These are phyloP conservation scores for Spathaspora hagerdaliae DNA, from an alignment of 805 yeast genomes.

Conservation along the genomic window DNA sequence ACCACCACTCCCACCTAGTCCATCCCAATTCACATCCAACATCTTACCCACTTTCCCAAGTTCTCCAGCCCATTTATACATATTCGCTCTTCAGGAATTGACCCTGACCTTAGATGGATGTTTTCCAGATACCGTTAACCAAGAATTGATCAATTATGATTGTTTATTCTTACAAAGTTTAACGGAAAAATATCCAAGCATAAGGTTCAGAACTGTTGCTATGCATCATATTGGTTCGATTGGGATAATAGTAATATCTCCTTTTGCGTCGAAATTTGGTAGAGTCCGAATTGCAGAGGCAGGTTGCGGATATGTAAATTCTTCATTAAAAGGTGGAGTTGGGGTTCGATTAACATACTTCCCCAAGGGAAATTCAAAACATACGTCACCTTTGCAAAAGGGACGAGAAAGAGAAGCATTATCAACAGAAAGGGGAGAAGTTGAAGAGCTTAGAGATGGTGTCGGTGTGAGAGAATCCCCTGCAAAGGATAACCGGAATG, in stretches of 20 bases:
- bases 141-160: conserved; percentile 32
- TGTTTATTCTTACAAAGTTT: conserved; percentile 32
- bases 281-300: conserved; percentile 25
- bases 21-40: too few relatives aligned
- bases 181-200: conserved; percentile 23
- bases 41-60: conserved; percentile 17
- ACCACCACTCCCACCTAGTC: too few relatives aligned
- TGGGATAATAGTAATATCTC: conserved; percentile 49
- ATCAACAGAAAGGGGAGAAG: too few relatives aligned
- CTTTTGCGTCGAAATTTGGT: conserved; percentile 31
- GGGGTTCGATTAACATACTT: conserved; percentile 48
- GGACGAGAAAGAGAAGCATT: too few relatives aligned
- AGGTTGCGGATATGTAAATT: conserved; percentile 54
- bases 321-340: conserved; percentile 74
- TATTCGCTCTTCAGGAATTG: conserved; percentile 66
- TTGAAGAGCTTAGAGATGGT: not conserved
- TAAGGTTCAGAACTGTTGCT: conserved; percentile 38
- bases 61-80: conserved; percentile 44
- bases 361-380: conserved; percentile 15
- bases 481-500: conserved; percentile 1
- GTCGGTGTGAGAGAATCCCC: not conserved
- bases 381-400: conserved; percentile 3
- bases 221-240: conserved; percentile 53
- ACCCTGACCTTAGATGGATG: conserved; percentile 55
- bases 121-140: conserved; percentile 32